Base-by-base conservation (phyloP, 2,329 filamentous ascomycete species). In the Diaporthe batatas region DNA sequence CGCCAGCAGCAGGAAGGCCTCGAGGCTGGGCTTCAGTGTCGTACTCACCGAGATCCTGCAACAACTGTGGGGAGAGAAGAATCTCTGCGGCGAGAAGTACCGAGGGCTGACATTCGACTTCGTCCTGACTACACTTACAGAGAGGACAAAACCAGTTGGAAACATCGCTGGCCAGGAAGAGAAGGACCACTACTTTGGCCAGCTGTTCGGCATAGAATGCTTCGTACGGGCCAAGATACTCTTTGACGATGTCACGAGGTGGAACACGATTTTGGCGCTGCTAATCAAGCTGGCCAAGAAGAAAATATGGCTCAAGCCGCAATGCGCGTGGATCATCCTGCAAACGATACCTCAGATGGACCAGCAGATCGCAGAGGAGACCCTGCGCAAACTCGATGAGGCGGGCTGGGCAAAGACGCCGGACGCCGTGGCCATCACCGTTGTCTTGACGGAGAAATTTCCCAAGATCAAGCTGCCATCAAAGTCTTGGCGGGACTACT, bases 341-440 rank as follows among this genome's bases (percentile, higher is more conserved):
- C 91, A 94, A 79, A 91, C 92, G 18, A 81, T 96, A 49, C 87
- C 88, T 42, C 90, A 91, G 78, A 90, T 90, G 85, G 83, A 84
- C 49, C 82, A 88, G 76, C 84, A 87, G 72, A 88, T 90, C 71
- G 89, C 90, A 0, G 87, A 91, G 77, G 82, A 86, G 34, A 91
- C 92, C 0, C 84, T 97, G 47, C 83, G 90, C 73, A 88, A 87
- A 51, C 79, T 97, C 11, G 85, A 86, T 25, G 86, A 89, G 21
- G 88, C 90, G 64, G 91, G 92, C 12, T 85, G 97, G 64, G 90
- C 91, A 11, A 93, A 93, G 80, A 96, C 95, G 0, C 92, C 95
- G 0, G 96, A 98, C 80, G 96, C 95, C 8, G 91, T 98, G 29
- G 94, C 94, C 0, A 90, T 98, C 72, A 98, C 95, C 95, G 86